A percentile compares a stretch with the other conserved stretches of the same genome.
These are phyloP conservation scores for Sphenostylis stenocarpa DNA, from an alignment of 306 rosid genomes.

Conservation along the genomic window DNA sequence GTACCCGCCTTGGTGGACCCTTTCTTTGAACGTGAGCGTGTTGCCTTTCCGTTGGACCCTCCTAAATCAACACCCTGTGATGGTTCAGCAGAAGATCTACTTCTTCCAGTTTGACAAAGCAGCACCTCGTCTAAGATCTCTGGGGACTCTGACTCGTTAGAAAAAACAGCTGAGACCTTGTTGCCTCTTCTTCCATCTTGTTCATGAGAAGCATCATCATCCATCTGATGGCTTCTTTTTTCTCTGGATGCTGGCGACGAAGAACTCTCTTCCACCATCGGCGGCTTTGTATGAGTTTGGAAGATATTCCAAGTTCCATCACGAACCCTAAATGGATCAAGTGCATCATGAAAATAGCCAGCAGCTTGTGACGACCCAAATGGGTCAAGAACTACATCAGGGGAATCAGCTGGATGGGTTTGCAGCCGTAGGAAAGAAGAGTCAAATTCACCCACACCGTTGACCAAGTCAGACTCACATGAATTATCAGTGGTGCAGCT, in stretches of 20 bases:
- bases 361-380: slow-evolving; percentile 25
- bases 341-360: slow-evolving; percentile 22
- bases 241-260: slow-evolving; percentile 18
- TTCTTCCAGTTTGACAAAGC: slow-evolving; percentile 18
- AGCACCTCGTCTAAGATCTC: slow-evolving; percentile 52
- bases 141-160: slow-evolving; percentile 33
- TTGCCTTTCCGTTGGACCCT: slow-evolving; percentile 30
- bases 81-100: background rate
- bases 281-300: background rate
- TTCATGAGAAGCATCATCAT: slow-evolving; percentile 20
- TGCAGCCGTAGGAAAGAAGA: slow-evolving; percentile 8
- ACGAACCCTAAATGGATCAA: slow-evolving; percentile 11
- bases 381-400: slow-evolving; percentile 28
- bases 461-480: slow-evolving; percentile 31
- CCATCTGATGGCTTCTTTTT: slow-evolving; percentile 37
- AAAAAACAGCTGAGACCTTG: slow-evolving; percentile 46
- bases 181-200: slow-evolving; percentile 46
- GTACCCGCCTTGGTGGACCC: slow-evolving; percentile 9
- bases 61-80: slow-evolving; percentile 27
- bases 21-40: slow-evolving; percentile 46
- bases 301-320: slow-evolving; percentile 30
- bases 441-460: slow-evolving; percentile 25
- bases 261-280: background rate
- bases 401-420: slow-evolving; percentile 31
- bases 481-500: slow-evolving; percentile 37